Evolutionary conservation across 2,329 filamentous ascomycete genomes (phyloP).

Genomic region (Cadophora luteo-olivacea): DNA sequence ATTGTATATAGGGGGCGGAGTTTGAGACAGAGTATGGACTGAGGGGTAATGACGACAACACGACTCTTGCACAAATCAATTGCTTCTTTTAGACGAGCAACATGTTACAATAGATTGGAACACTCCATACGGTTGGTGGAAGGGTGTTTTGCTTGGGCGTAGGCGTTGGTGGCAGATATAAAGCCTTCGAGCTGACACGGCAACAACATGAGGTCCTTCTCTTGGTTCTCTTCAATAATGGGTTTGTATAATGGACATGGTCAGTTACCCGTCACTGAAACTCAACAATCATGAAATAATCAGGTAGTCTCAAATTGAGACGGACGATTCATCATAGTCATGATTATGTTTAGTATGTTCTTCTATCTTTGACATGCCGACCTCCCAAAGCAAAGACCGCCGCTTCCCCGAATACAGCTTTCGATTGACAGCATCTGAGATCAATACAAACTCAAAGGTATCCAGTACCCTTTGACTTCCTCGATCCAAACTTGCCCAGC

Average conservation of each 20-base stretch:
- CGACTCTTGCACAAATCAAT: neutral
- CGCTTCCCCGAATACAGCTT: neutral
- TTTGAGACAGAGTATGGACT: neutral
- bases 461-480: slow-evolving; percentile 9
- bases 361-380: neutral
- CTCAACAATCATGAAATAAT: neutral
- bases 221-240: neutral
- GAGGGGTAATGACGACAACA: neutral
- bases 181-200: slow-evolving; percentile 19
- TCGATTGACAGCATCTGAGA: neutral
- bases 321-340: neutral
- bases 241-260: neutral
- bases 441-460: neutral
- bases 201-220: neutral
- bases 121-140: slow-evolving; percentile 10
- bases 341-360: neutral
- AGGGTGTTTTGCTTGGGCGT: slow-evolving; percentile 6
- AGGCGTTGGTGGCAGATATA: slow-evolving; percentile 18
- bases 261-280: neutral
- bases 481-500: slow-evolving; percentile 23
- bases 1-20: neutral
- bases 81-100: neutral
- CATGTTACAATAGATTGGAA: slow-evolving; percentile 18
- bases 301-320: neutral
- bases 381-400: neutral